phyloP scores from a whole-genome alignment of 208 protist genomes.

The Acanthamoeba polyphaga region DNA sequence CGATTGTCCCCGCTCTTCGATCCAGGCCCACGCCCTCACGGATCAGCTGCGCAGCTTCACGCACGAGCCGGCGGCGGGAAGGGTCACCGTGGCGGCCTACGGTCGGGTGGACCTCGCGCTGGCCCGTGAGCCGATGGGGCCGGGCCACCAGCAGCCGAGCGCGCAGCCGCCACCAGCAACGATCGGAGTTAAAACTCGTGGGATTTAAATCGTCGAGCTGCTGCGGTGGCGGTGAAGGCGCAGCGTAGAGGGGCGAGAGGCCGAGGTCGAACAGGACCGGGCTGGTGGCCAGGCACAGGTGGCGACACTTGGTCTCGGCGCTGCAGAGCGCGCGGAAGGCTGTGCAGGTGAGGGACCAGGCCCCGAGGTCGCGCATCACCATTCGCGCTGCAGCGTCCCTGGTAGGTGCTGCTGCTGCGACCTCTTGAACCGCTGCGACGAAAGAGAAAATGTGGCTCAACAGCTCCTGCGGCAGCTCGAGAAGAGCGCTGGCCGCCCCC shows the following conservation, averaged over 20 bases:
- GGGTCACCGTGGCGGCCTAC: too few relatives aligned
- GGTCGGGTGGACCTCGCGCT: too few relatives aligned
- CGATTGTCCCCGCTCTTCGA: too few relatives aligned
- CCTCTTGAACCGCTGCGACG: neutral
- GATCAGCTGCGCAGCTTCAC: too few relatives aligned
- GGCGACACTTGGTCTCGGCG: neutral
- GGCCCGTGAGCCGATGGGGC: neutral
- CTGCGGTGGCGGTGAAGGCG: neutral
- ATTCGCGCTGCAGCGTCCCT: neutral
- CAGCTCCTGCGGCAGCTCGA: neutral
- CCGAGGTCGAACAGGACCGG: slow-evolving; percentile 1
- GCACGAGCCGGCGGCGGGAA: too few relatives aligned
- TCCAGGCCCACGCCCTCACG: too few relatives aligned
- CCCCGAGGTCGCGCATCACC: neutral
- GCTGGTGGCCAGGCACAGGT: neutral
- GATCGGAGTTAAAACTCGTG: neutral
- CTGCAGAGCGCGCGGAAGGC: slow-evolving; percentile 25
- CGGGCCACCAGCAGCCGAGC: neutral
- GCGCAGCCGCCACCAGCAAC: neutral
- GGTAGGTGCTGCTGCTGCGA: too few relatives aligned
- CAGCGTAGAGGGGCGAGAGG: neutral
- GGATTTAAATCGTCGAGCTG: too few relatives aligned
- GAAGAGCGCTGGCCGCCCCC: too few relatives aligned
- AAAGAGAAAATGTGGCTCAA: neutral
- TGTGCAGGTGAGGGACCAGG: slow-evolving; percentile 16